A percentile compares a stretch with the other conserved stretches of the same genome.
phyloP scores from a whole-genome alignment of 345 rosid genomes.

The Bretschneidera sinensis region DNA sequence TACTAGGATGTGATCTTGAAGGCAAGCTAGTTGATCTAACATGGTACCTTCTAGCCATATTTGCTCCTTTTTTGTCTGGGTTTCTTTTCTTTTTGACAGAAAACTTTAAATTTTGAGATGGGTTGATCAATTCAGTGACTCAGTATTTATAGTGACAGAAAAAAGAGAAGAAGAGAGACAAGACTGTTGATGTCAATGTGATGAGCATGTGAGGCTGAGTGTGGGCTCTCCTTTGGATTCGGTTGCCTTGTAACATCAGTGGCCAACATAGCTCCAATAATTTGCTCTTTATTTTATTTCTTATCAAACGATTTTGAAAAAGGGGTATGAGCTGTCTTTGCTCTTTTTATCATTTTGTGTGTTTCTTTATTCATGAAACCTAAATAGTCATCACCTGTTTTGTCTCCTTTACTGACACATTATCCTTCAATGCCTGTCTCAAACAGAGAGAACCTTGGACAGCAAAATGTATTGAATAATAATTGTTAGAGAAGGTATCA shows the following conservation, averaged over 20 bases:
- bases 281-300: slow-evolving; percentile 3
- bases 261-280: slow-evolving; percentile 30
- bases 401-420: slow-evolving; percentile 51
- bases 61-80: slow-evolving; percentile 5
- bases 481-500: slow-evolving; percentile 17
- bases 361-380: slow-evolving; percentile 21
- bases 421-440: slow-evolving; percentile 22
- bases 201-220: slow-evolving; percentile 26
- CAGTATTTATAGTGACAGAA: slow-evolving; percentile 14
- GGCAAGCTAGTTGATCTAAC: slow-evolving; percentile 70
- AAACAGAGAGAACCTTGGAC: slow-evolving; percentile 10
- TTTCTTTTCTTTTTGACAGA: neutral
- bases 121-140: neutral
- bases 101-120: slow-evolving; percentile 18
- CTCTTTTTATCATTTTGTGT: slow-evolving; percentile 22
- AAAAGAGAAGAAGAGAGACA: neutral
- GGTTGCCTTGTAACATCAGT: slow-evolving; percentile 22
- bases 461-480: slow-evolving; percentile 5
- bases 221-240: slow-evolving; percentile 13
- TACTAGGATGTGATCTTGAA: slow-evolving; percentile 64
- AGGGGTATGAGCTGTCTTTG: slow-evolving; percentile 34
- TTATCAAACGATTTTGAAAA: slow-evolving; percentile 8
- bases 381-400: slow-evolving; percentile 36
- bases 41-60: slow-evolving; percentile 36
- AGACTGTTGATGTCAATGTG: neutral